Conservation (phyloP, 176 grass and related monocot genomes). For the Oryza australiensis region DNA sequence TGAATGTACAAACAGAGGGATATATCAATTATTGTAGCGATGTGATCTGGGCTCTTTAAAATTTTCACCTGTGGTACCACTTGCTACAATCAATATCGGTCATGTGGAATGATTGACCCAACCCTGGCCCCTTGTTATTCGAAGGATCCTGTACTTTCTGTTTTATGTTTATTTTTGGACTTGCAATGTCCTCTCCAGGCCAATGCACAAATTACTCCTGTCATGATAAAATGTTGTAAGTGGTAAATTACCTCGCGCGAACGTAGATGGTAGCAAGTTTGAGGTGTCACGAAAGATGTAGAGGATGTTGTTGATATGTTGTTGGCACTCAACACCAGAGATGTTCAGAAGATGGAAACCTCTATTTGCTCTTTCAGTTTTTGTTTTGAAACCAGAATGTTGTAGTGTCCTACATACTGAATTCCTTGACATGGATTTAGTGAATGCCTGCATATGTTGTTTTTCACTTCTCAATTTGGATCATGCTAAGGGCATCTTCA, state of each 20-base stretch:
- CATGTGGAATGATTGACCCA: constrained; percentile 30
- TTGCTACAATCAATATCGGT: constrained; percentile 16
- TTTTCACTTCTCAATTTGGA: neutral
- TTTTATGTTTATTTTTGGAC: neutral
- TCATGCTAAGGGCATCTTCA: constrained; percentile 4
- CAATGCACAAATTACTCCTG: neutral
- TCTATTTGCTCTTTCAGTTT: neutral
- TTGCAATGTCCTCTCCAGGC: neutral
- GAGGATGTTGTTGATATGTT: neutral
- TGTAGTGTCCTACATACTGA: neutral
- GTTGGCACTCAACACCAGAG: neutral
- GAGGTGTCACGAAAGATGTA: neutral
- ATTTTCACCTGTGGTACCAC: constrained; percentile 14
- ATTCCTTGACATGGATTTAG: neutral
- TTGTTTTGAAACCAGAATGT: neutral
- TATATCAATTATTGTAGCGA: neutral
- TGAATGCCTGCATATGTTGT: neutral
- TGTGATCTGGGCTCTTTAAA: constrained; percentile 16
- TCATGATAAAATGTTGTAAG: neutral
- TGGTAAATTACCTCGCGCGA: neutral
- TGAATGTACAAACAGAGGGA: constrained; percentile 24
- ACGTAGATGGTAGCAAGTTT: neutral
- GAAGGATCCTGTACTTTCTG: neutral
- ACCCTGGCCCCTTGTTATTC: neutral
- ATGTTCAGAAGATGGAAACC: neutral